phyloP scores from a whole-genome alignment of 2,329 filamentous ascomycete species.

The Aspergillus cejpii region DNA sequence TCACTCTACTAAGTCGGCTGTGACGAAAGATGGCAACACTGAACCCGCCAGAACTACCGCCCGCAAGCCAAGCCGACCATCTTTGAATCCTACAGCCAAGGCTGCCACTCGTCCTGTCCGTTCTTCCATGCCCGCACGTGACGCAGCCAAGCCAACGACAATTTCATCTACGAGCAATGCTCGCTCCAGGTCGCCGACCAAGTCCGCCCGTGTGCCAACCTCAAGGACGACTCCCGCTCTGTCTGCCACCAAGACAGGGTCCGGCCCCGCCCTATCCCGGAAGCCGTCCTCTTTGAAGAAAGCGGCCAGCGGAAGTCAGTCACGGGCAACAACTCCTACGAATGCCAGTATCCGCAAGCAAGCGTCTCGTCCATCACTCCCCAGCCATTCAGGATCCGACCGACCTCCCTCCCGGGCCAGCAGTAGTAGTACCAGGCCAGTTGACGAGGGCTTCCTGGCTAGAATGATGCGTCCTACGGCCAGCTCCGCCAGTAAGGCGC shows the following conservation, averaged over 20 bases:
- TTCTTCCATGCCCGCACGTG: conserved; percentile 27
- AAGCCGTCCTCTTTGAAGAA: conserved; percentile 34
- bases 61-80: conserved; percentile 30
- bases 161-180: conserved; percentile 24
- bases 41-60: conserved; percentile 23
- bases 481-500: conserved; percentile 45
- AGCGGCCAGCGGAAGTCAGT: conserved; percentile 17
- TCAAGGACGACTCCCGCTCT: conserved; percentile 39
- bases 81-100: conserved; percentile 27
- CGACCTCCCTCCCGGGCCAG: conserved; percentile 40
- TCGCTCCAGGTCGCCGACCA: conserved; percentile 37
- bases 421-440: conserved; percentile 31
- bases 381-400: conserved; percentile 25
- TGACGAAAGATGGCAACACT: conserved; percentile 26
- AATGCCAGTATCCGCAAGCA: conserved; percentile 26
- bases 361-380: conserved; percentile 29
- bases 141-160: conserved; percentile 21
- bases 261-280: conserved; percentile 25
- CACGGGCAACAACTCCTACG: conserved; percentile 22
- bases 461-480: conserved; percentile 49
- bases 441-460: conserved; percentile 45
- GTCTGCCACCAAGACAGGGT: conserved; percentile 31
- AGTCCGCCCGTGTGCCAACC: conserved; percentile 36
- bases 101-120: conserved; percentile 22
- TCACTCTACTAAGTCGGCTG: conserved; percentile 22